Evolutionary conservation across 2,329 filamentous ascomycete genomes (phyloP).

Genomic region (Aspergillaceae sp.): DNA sequence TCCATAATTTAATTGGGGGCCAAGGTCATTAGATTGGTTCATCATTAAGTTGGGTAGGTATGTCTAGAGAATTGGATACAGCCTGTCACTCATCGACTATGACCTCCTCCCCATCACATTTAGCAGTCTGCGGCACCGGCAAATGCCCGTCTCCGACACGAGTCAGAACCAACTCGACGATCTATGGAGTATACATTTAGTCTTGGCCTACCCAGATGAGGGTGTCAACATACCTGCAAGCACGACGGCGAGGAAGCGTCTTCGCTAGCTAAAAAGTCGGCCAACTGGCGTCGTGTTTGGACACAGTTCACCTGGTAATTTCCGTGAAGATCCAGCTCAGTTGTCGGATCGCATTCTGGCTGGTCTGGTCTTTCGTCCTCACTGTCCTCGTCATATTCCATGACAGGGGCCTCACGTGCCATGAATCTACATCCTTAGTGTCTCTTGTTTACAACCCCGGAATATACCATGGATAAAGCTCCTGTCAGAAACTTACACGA

Average conservation of each 20-base stretch:
- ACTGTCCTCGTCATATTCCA: not conserved
- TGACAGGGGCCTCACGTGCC: not conserved
- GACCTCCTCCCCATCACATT: no score
- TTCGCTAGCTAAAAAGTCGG: not conserved
- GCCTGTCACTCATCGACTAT: no score
- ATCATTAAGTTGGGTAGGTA: no score
- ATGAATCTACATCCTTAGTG: no score
- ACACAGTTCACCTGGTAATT: not conserved
- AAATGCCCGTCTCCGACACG: no score
- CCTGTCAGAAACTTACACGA: not conserved
- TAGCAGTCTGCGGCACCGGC: no score
- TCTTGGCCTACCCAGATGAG: not conserved
- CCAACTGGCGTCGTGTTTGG: not conserved
- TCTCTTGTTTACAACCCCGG: no score
- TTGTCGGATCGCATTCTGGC: no score
- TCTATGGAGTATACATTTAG: not conserved
- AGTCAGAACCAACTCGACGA: not conserved
- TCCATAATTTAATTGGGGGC: conserved; percentile 7
- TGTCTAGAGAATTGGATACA: no score
- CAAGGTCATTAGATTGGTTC: not conserved
- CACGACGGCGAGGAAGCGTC: not conserved
- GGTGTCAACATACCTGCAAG: not conserved
- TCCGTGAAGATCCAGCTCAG: not conserved
- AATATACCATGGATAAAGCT: no score
- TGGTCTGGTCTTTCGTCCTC: not conserved